Conservation (phyloP, 192 early-diverging fungal genomes). For the Funneliformis mosseae region DNA sequence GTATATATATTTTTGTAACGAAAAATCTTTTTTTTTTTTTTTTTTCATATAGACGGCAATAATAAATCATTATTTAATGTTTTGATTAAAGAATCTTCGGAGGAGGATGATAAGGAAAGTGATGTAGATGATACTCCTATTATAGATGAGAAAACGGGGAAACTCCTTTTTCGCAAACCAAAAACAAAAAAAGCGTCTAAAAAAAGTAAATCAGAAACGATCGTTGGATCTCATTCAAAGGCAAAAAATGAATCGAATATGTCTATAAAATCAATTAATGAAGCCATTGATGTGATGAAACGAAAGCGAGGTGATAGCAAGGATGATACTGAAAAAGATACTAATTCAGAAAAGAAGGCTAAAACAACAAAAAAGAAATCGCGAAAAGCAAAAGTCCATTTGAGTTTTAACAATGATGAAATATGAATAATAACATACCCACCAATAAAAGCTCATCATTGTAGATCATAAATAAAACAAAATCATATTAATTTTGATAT, state of each 20-base stretch:
- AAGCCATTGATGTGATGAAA: conserved; percentile 9
- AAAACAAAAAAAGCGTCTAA: not conserved
- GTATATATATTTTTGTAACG: not conserved
- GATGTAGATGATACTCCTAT: not conserved
- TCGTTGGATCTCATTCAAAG: not conserved
- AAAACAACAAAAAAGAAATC: conserved; percentile 1
- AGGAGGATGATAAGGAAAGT: not conserved
- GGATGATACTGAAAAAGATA: not conserved
- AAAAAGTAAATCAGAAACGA: conserved; percentile 1
- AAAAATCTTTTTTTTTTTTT: too few species aligned
- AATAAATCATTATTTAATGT: not conserved
- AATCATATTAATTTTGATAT: not conserved
- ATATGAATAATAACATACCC: not conserved
- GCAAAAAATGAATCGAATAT: conserved; percentile 3
- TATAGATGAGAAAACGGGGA: conserved; percentile 15
- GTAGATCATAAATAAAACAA: not conserved
- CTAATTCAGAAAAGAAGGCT: not conserved
- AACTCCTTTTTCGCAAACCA: conserved; percentile 19
- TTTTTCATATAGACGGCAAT: not conserved
- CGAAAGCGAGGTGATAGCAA: not conserved
- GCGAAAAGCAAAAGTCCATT: not conserved
- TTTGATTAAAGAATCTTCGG: not conserved
- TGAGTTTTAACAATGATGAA: conserved; percentile 11
- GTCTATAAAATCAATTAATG: conserved; percentile 9
- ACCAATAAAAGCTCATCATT: not conserved